Evolutionary conservation across 768 basidiomycete species (phyloP).

Genomic region (Atractiella rhizophila): DNA sequence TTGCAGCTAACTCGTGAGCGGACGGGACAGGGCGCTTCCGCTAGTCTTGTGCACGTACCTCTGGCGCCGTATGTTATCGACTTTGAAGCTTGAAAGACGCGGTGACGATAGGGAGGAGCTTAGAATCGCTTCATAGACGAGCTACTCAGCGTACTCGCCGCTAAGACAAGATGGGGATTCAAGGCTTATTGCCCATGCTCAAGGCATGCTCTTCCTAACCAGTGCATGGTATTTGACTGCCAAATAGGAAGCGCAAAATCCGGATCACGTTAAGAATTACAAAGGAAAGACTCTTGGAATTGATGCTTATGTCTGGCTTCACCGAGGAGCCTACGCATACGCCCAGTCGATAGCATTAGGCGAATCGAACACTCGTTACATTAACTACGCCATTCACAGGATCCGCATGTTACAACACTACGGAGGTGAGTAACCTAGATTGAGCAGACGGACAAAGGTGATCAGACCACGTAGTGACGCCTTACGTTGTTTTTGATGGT

Average conservation of each 20-base stretch:
- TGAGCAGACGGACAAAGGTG: too few relatives aligned
- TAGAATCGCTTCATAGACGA: too few relatives aligned
- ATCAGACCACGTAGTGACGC: too few relatives aligned
- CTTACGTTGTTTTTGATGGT: conserved; percentile 88
- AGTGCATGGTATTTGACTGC: conserved; percentile 25
- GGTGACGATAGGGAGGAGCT: too few relatives aligned
- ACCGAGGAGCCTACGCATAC: conserved; percentile 63
- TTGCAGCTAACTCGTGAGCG: too few relatives aligned
- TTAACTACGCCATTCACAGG: conserved; percentile 83
- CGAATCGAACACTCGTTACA: conserved; percentile 60
- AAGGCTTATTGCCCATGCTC: conserved; percentile 64
- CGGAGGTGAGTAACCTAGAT: too few relatives aligned
- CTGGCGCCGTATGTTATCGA: too few relatives aligned
- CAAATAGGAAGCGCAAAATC: background rate
- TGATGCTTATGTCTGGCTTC: conserved; percentile 87
- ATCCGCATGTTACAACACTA: conserved; percentile 64
- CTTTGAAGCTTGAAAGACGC: too few relatives aligned
- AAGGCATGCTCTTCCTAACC: conserved; percentile 70
- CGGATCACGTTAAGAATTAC: background rate
- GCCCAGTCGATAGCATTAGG: conserved; percentile 73
- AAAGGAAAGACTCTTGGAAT: conserved; percentile 36
- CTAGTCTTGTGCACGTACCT: too few relatives aligned
- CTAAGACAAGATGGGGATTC: conserved; percentile 99
- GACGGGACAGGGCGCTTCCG: too few relatives aligned
- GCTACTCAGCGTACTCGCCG: too few relatives aligned